Percentiles rank a stretch among this genome's conserved stretches.
phyloP scores from a whole-genome alignment of 1,284 basidiomycete genomes.

The Pterulicium gracile region DNA sequence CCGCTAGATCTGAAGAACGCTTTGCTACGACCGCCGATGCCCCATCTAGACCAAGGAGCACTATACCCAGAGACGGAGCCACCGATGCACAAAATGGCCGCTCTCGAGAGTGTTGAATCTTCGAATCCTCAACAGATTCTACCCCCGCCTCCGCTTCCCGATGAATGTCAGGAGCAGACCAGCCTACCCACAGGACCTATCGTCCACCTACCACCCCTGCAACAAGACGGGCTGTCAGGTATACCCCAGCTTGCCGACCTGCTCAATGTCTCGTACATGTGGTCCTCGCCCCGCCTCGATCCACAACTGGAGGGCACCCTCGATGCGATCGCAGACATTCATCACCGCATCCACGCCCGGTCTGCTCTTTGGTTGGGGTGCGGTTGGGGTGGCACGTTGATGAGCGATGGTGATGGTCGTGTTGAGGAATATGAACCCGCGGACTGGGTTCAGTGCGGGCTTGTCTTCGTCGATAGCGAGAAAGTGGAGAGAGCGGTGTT shows the following conservation, averaged over 20 bases:
- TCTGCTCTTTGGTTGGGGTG: not conserved
- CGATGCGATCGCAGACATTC: slow-evolving; percentile 1
- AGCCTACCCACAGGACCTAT: too few species aligned
- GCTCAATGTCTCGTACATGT: not conserved
- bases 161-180: too few species aligned
- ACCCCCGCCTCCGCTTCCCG: too few species aligned
- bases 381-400: too few species aligned
- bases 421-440: not conserved
- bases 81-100: too few species aligned
- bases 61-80: too few species aligned
- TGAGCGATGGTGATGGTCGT: slow-evolving; percentile 3
- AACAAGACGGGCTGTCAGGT: not conserved
- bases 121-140: too few species aligned
- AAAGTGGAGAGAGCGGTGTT: not conserved
- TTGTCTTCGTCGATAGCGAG: not conserved
- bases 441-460: not conserved
- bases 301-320: not conserved
- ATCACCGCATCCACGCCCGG: slow-evolving; percentile 3
- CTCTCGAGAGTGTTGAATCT: too few species aligned
- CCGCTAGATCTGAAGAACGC: too few species aligned
- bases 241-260: not conserved
- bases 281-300: not conserved
- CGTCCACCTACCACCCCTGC: not conserved
- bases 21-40: too few species aligned
- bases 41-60: too few species aligned